Base-by-base conservation (phyloP, 768 basidiomycete genomes). In the Mrakia frigida region DNA sequence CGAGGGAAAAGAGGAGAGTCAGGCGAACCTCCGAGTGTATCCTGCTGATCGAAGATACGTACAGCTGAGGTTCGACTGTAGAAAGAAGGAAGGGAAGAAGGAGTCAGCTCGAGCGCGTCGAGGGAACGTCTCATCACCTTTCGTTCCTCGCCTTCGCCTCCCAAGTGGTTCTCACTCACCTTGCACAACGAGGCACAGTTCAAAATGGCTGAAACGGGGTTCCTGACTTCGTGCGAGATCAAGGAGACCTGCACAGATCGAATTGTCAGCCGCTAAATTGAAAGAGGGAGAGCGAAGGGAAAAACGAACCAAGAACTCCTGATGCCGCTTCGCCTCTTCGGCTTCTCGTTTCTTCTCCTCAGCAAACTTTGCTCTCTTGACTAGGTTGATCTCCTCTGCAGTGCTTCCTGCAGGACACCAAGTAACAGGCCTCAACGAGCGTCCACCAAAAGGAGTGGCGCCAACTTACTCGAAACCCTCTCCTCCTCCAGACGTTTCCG, bases 221-320 rank as follows among this genome's bases (percentile, higher is more conserved):
- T 76, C 23, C 75, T n/a, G 21, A 72, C 52, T 35, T 76, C 75
- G 75, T 76, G 75, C 33, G 52, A 60, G 60, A 73, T 61, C 13
- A 76, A 39, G 3, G 69, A 52, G 43, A 76, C 53, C 53, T 53
- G 53, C 21, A 2, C 2, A 23, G 16, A 46, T 14, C 43, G 14
- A 46, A 10, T 41, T 41, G 39, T 41, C 39, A 41, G 39, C 43
- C n/a, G n/a, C n/a, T n/a, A n/a, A n/a, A 14, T 46, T 14, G 2
- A n/a, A 53, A 11, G 10, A 53, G 6, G 53, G 23, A 53, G 53
- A 6, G 53, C 2, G 53, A 53, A 53, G 53, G 53, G 23, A 53
- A 6, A 3, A 23, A 53, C n/a, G 53, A 25, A 53, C 53, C 53
- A 23, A 53, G 23, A 53, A 73, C 50, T 76, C 75, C 37, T 76